Conservation (phyloP, 2,329 filamentous ascomycete species). For the Cytospora piceicola region DNA sequence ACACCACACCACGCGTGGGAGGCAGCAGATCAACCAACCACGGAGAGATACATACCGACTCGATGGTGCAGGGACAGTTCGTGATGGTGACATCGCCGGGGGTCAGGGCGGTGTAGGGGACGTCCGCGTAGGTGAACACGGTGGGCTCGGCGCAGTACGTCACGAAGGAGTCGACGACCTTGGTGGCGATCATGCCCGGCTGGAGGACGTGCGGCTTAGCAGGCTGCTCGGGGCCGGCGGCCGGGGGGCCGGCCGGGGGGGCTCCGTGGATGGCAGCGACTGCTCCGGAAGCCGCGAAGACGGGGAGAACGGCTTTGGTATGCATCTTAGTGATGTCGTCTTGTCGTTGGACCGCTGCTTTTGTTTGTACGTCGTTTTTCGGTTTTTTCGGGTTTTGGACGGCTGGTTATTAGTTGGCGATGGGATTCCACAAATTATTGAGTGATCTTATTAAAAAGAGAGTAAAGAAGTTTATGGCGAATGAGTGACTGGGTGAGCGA, state of each 20-base stretch:
- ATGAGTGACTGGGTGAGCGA: conserved; percentile 1
- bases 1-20: not conserved
- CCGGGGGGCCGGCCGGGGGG: conserved; percentile 29
- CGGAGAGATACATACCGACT: conserved; percentile 27
- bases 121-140: conserved; percentile 53
- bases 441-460: not conserved
- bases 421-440: not conserved
- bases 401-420: not conserved
- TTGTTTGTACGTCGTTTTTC: not conserved
- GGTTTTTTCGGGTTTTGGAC: too few relatives aligned
- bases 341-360: not conserved
- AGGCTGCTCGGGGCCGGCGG: not conserved
- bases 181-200: conserved; percentile 35
- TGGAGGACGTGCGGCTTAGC: too few relatives aligned
- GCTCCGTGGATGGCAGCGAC: conserved; percentile 34
- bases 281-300: conserved; percentile 36
- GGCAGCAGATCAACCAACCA: not conserved
- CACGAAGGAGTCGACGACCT: conserved; percentile 42
- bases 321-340: conserved; percentile 37
- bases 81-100: conserved; percentile 58
- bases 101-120: conserved; percentile 58
- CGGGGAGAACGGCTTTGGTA: conserved; percentile 36
- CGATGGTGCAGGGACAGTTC: conserved; percentile 56
- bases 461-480: not conserved
- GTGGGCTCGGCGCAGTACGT: conserved; percentile 54